A percentile compares a stretch with the other conserved stretches of the same genome.
phyloP scores from a whole-genome alignment of 2,329 filamentous ascomycete genomes.

The Cladosporium sp. region DNA sequence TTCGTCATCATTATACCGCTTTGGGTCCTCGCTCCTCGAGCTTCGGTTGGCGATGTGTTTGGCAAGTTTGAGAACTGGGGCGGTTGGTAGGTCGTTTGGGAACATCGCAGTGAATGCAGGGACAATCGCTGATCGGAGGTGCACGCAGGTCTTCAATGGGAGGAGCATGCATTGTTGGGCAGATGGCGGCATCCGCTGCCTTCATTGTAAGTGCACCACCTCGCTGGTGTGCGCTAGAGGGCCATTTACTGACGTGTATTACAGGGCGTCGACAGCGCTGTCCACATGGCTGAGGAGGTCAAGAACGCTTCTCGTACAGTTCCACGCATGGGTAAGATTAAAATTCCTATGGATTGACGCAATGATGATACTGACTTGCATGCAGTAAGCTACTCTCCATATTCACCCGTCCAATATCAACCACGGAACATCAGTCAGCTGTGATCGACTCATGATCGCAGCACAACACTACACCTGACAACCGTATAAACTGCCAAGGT shows the following conservation, averaged over 20 bases:
- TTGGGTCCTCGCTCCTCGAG: conserved; percentile 34
- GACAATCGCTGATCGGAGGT: background rate
- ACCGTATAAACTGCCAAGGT: no score
- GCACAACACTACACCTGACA: no score
- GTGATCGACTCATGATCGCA: no score
- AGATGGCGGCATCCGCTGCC: conserved; percentile 25
- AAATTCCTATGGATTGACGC: no score
- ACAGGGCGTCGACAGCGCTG: conserved; percentile 18
- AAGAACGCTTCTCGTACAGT: conserved; percentile 35
- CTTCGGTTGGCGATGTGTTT: conserved; percentile 30
- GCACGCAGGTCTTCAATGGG: conserved; percentile 30
- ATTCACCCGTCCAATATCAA: no score
- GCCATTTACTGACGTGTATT: background rate
- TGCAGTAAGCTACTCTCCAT: background rate
- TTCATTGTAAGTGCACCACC: conserved; percentile 7
- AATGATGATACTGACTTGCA: background rate
- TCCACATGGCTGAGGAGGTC: conserved; percentile 34
- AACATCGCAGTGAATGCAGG: background rate
- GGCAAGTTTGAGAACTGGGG: conserved; percentile 28
- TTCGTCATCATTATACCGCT: conserved; percentile 38
- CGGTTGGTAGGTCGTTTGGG: conserved; percentile 26
- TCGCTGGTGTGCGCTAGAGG: background rate
- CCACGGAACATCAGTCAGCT: no score
- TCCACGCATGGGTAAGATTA: conserved; percentile 31
- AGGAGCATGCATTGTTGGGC: conserved; percentile 30